Base-by-base conservation (phyloP, 768 basidiomycete species). In the Psilocybe tampanensis region DNA sequence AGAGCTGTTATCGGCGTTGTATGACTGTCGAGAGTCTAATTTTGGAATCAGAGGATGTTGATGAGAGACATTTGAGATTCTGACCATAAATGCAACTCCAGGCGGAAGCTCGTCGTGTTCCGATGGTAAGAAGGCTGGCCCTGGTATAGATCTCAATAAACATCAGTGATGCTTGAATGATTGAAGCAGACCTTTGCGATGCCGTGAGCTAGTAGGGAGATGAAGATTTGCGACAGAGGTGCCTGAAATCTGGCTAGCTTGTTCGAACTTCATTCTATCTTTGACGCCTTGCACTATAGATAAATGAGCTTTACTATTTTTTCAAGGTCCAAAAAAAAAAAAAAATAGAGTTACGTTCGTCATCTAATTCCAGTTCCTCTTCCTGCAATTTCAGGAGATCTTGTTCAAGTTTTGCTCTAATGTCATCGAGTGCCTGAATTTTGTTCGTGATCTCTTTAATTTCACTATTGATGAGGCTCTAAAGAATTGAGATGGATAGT, bases 1-100 rank as follows among this genome's bases (percentile, higher is more conserved):
- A 99, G 82, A 1, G 94, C 87, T 0, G 88, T 86, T 62, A 99
- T 87, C 0, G 92, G 90, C 0, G 86, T 86, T 1, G 84, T 79
- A 64, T 98, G 96, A 47, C 85, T 85, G 41, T 88, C 81, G 29
- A 98, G 79, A 2, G 94, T 92, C 93, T 95, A 44, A 29, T 49
- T 36, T 23, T 50, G 41, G 32, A 19, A 23, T 64, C 9, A 65
- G 60, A 56, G 24, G 54, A 60, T 24, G 19, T n/a, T 26, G n/a
- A 32, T 39, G 29, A 39, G 51, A 9, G 53, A 22, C 39, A 44
- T 44, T 39, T 24, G 22, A 17, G 64, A 65, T 42, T 18, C 24
- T 63, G 73, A 93, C 94, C 95, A 99, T 98, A 75, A 99, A 99
- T 12, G 96, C 97, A 5, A 98, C 86, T 1, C 94, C 94, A 8